Evolutionary conservation across 2,329 filamentous ascomycete genomes (phyloP), one percentile per base, ranked within the genome.

Genomic region (Cordyceps cicadae): DNA sequence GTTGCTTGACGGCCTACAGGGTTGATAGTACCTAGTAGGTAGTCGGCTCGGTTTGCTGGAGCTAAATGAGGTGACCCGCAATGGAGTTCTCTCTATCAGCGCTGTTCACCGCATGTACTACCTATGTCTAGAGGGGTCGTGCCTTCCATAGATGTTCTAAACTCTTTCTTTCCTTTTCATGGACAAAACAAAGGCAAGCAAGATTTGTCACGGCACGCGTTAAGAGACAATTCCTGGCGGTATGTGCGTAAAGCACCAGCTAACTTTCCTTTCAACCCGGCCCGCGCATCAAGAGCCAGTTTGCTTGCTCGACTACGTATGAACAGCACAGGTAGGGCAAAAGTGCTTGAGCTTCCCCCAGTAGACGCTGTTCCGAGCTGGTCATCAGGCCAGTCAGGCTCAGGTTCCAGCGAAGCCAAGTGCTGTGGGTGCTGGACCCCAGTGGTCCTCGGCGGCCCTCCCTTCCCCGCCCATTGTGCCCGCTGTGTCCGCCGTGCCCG

Each of bases 61-160:
- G 53, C 53, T 14, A 54, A 54, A 54, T 26, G 24, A 54, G 53
- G 41, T 43, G 53, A 45, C 53, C 53, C 53, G 53, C 53, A 54
- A 32, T 32, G 53, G n/a, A 45, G 24, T 11, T 24, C 5, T 29
- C 45, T 17, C 14, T 15, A 26, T 5, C n/a, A 43, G 15, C n/a
- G 15, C 41, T 8, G 1, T n/a, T 43, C 34, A 37, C 34, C 34
- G 34, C 41, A 43, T 43, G 41, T 46, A n/a, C 43, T 19, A 46
- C 43, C 15, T 48, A 12, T 26, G 45, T 26, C 45, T 48, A 21
- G 21, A 26, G 12, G 6, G 6, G 11, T 21, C 2, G 45, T 48
- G 11, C 21, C 19, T 48, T 24, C 5, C 21, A 26, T 26, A 26
- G 45, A 14, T 48, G 8, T 24, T 21, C 5, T 46, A 8, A 17